Evolutionary conservation across 805 yeast species (phyloP), one percentile per base, ranked within the genome.

Genomic region (Kuraishia cidri): DNA sequence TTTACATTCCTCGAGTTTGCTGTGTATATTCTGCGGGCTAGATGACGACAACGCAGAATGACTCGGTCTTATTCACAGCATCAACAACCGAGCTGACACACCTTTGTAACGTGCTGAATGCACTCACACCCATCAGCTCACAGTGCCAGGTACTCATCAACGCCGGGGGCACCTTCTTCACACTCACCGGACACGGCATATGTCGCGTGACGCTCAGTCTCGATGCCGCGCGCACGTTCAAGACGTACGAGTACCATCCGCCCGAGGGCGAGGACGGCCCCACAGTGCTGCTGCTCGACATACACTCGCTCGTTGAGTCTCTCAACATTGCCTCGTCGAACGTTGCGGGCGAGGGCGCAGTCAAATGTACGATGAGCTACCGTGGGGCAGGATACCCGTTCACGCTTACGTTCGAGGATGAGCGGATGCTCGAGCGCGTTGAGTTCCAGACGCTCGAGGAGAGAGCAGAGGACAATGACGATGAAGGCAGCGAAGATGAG

Each of bases 381-480:
- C 52, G 60, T 29, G 71, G 72, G 0, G 47, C 56, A 6, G 79
- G 78, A 1, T 46, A 62, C 7, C 79, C 79, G 0, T 73, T 79
- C 42, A 59, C 69, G 0, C 38, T 79, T 14, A 64, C 69, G 3
- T 76, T 75, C 50, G 59, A 51, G 32, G 77, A 73, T 42, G 79
- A 73, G 32, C 47, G 55, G 1, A 55, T 68, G 37, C 62, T 76
- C 36, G 82, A 79, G 40, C 53, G 66, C 26, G 78, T 81, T 38
- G 78, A 73, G 39, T 60, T 79, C 31, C 52, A 65, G 1, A 74
- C 82, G 0, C 7, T n/a, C 8, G 30, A 21, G 13, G 30, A 52
- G 24, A 62, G 51, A 20, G 41, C 50, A 12, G 60, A 56, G 28
- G 52, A 44, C 24, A 46, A 42, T n/a, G 64, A 37, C 12, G 40